phyloP scores from a whole-genome alignment of 306 rosid genomes.

The Cyamopsis tetragonoloba region DNA sequence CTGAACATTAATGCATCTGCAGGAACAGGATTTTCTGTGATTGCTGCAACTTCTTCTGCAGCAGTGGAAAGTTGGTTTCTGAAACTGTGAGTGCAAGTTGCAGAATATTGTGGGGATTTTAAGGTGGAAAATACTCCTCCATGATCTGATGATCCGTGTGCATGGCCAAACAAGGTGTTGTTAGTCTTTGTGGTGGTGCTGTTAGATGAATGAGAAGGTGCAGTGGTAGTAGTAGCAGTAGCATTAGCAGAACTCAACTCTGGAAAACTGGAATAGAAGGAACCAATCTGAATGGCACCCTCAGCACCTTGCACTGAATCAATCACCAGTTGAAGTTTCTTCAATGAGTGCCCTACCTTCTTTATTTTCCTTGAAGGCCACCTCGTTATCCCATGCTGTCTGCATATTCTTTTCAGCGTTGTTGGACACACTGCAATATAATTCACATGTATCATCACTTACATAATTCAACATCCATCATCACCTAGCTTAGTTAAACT shows the following conservation, averaged over 20 bases:
- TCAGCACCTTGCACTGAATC: slow-evolving; percentile 69
- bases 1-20: not conserved
- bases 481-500: too few species aligned
- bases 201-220: not conserved
- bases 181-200: too few species aligned
- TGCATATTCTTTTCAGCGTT: slow-evolving; percentile 70
- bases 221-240: slow-evolving; percentile 8
- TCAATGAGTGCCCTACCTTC: slow-evolving; percentile 60
- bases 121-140: not conserved
- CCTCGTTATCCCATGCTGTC: slow-evolving; percentile 61
- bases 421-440: slow-evolving; percentile 73
- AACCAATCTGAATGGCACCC: slow-evolving; percentile 53
- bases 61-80: slow-evolving; percentile 22
- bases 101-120: slow-evolving; percentile 40
- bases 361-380: slow-evolving; percentile 72
- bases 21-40: slow-evolving; percentile 31
- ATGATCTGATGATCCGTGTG: too few species aligned
- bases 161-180: slow-evolving; percentile 21
- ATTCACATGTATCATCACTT: too few species aligned
- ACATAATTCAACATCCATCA: too few species aligned
- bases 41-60: too few species aligned
- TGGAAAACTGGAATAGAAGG: slow-evolving; percentile 56
- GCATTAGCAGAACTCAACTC: slow-evolving; percentile 39
- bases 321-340: slow-evolving; percentile 61
- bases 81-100: slow-evolving; percentile 42